Evolutionary conservation across 257 asterid genomes (phyloP), one percentile per base, ranked within the genome.

Genomic region (Solanum bulbocastanum): DNA sequence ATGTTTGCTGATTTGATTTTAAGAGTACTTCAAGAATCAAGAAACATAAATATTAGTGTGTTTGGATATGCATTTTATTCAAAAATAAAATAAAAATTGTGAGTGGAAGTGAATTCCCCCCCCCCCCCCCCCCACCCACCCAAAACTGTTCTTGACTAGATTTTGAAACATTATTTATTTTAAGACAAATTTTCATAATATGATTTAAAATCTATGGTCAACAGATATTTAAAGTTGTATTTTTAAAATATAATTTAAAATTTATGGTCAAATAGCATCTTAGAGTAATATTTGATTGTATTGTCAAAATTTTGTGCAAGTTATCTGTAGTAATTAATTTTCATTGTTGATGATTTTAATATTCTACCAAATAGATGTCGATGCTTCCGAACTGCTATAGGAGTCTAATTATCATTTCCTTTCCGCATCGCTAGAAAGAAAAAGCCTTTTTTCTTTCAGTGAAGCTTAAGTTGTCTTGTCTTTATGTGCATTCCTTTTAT

Each of bases 91-190:
- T 30, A 30, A 30, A 30, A 30, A 30, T 30, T 30, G 8, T 10
- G 32, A 62, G 32, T 62, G 8, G 0, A 62, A 62, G 0, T 62
- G 30, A 60, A 10, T 23, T 62, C 2, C 1, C 1, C 11, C 32
- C n/a, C 12, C 1, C 11, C 32, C n/a, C 12, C 2, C 1, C 1
- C 11, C 32, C n/a, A 4, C 1, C 1, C 11, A 15, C n/a, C 12
- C 0, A 23, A 60, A 62, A 62, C 32, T 10, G 15, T 15, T 62
- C 32, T 62, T 62, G 71, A 62, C 30, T 62, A 62, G 32, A 10
- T n/a, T 62, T n/a, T n/a, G 15, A 11, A 62, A 62, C 33, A 4
- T 62, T 2, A n/a, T 23, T 23, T 23, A 22, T 10, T 62, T 23
- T 10, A 62, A n/a, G 16, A 62, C 8, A 4, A 1, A 23, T 71